These are phyloP conservation scores for Calendula officinalis DNA, from an alignment of 129 eudicot genomes.

Conservation along the genomic window DNA sequence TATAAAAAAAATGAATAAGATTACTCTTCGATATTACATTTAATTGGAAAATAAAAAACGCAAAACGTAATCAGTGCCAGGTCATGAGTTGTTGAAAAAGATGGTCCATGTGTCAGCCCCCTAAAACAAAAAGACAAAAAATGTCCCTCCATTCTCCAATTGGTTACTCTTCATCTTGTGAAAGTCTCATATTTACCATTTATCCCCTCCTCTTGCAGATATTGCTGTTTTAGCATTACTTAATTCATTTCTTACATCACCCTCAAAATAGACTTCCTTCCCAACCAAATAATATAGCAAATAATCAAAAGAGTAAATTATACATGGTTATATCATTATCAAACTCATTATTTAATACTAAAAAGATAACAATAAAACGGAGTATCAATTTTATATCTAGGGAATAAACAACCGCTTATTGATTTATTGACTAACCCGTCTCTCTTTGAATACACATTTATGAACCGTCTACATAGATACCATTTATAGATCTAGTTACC, in stretches of 20 bases:
- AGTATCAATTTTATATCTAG: too few species aligned
- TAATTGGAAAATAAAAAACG: background rate
- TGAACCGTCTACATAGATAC: too few species aligned
- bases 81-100: constrained; percentile 17
- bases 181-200: background rate
- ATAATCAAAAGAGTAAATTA: background rate
- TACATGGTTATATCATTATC: too few species aligned
- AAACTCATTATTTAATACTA: too few species aligned
- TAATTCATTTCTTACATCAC: background rate
- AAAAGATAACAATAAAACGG: too few species aligned
- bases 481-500: too few species aligned
- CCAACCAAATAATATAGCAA: background rate
- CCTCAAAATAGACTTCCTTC: background rate
- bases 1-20: too few species aligned
- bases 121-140: constrained; percentile 22
- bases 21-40: too few species aligned
- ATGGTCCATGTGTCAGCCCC: constrained; percentile 31
- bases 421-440: too few species aligned
- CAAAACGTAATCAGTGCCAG: constrained; percentile 4
- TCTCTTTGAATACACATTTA: too few species aligned
- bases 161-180: constrained; percentile 7
- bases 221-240: background rate
- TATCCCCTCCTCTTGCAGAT: background rate
- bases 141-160: background rate
- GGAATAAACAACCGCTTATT: too few species aligned